Conservation (phyloP, 2,329 filamentous ascomycete species). For the Aureobasidium musti region DNA sequence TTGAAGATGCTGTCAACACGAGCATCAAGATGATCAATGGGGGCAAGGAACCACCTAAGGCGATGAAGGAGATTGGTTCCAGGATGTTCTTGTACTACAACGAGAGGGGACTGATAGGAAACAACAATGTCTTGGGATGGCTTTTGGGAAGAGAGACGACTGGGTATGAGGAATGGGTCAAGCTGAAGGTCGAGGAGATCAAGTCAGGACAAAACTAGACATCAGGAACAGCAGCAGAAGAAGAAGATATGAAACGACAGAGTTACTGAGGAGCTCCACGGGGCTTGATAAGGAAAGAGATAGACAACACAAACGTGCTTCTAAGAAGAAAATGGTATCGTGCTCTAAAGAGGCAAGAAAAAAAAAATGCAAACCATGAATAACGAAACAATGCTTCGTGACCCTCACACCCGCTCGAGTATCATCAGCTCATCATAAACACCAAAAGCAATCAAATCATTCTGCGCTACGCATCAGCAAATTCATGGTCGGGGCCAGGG, state of each 20-base stretch:
- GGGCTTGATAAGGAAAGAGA: background rate
- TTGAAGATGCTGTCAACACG: slow-evolving; percentile 33
- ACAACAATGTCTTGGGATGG: slow-evolving; percentile 33
- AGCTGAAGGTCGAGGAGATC: slow-evolving; percentile 25
- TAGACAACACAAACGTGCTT: background rate
- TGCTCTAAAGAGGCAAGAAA: background rate
- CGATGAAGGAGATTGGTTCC: slow-evolving; percentile 27
- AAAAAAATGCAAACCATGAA: background rate
- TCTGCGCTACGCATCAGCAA: slow-evolving; percentile 21
- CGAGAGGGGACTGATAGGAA: slow-evolving; percentile 33
- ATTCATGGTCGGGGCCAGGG: slow-evolving; percentile 11
- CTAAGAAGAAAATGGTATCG: background rate
- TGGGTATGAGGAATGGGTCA: slow-evolving; percentile 31
- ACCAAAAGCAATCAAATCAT: background rate
- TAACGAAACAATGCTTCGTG: background rate
- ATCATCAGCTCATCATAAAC: background rate
- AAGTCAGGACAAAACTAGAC: background rate
- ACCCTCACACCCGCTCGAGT: background rate
- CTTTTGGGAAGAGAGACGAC: slow-evolving; percentile 33
- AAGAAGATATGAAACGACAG: background rate
- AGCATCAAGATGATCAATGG: slow-evolving; percentile 31
- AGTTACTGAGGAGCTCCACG: too few relatives aligned
- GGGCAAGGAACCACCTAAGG: slow-evolving; percentile 17
- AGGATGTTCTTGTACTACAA: slow-evolving; percentile 36
- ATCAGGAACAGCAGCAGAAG: background rate